Percentiles rank a stretch among this genome's conserved stretches.
Conservation (phyloP, 2,329 filamentous ascomycete genomes). For the Cryphonectria parasitica region DNA sequence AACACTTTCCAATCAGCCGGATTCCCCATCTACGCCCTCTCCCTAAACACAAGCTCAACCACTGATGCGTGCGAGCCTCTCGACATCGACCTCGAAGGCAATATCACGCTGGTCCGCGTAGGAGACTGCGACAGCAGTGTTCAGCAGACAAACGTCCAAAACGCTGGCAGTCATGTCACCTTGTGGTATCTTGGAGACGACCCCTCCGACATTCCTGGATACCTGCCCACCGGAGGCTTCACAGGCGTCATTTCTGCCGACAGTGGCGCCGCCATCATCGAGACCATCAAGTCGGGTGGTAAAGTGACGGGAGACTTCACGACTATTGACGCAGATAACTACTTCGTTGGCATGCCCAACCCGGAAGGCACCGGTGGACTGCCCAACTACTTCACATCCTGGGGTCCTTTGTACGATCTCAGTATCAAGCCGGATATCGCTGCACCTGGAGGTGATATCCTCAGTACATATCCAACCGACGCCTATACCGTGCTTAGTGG, state of each 20-base stretch:
- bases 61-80: conserved; percentile 43
- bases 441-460: conserved; percentile 45
- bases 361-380: conserved; percentile 36
- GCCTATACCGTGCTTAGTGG: conserved; percentile 47
- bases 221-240: conserved; percentile 13
- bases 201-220: conserved; percentile 25
- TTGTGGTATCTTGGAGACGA: conserved; percentile 44
- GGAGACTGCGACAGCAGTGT: conserved; percentile 34
- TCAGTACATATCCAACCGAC: conserved; percentile 43
- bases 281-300: conserved; percentile 28
- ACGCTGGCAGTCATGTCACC: conserved; percentile 45
- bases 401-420: conserved; percentile 46
- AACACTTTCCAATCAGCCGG: not conserved
- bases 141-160: conserved; percentile 43
- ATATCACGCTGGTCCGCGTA: conserved; percentile 45
- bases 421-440: conserved; percentile 45
- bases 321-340: conserved; percentile 19
- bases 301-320: conserved; percentile 31
- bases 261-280: conserved; percentile 31
- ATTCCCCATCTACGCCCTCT: conserved; percentile 29
- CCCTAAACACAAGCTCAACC: conserved; percentile 26
- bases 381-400: conserved; percentile 43
- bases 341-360: conserved; percentile 32
- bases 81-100: conserved; percentile 37
- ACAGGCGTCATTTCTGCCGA: conserved; percentile 28